Conservation (phyloP, 225 moss, liverwort and hornwort genomes). For the Rhytidiadelphus loreus region DNA sequence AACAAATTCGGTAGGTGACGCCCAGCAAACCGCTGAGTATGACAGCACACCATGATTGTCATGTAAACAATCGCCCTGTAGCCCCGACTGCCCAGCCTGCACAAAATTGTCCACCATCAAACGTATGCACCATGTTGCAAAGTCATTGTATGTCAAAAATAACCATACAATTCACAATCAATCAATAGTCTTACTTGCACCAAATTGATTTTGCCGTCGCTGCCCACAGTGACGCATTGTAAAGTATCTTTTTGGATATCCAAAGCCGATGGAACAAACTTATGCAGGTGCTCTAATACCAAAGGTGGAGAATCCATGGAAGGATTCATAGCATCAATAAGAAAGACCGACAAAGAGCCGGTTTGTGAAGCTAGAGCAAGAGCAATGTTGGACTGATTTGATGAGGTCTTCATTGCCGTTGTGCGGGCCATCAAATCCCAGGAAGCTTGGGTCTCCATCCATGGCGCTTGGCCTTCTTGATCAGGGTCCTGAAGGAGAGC, state of each 20-base stretch:
- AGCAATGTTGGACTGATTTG: slow-evolving; percentile 34
- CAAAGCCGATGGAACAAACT: slow-evolving; percentile 49
- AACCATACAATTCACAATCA: not conserved
- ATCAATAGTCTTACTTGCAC: slow-evolving; percentile 35
- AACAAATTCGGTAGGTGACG: slow-evolving; percentile 83
- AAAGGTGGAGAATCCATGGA: slow-evolving; percentile 37
- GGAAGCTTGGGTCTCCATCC: slow-evolving; percentile 46
- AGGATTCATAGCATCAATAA: slow-evolving; percentile 35
- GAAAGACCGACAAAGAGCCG: slow-evolving; percentile 44
- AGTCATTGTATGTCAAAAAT: not conserved
- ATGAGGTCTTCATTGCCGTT: slow-evolving; percentile 34
- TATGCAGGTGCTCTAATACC: slow-evolving; percentile 45
- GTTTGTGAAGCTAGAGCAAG: slow-evolving; percentile 30
- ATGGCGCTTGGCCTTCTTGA: slow-evolving; percentile 37
- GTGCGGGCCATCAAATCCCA: slow-evolving; percentile 35
- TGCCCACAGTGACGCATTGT: slow-evolving; percentile 72
- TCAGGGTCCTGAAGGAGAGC: slow-evolving; percentile 40
- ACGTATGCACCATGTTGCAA: not conserved
- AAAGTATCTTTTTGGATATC: slow-evolving; percentile 69
- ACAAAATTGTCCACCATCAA: not conserved
- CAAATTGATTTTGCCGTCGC: slow-evolving; percentile 81
- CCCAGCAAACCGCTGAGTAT: slow-evolving; percentile 80
- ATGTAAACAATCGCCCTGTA: slow-evolving; percentile 62
- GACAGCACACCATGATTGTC: slow-evolving; percentile 84
- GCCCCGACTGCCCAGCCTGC: slow-evolving; percentile 58